Percentiles rank a stretch among this genome's conserved stretches.
phyloP scores from a whole-genome alignment of 1,284 basidiomycete species.

The Boletus holoroseus region DNA sequence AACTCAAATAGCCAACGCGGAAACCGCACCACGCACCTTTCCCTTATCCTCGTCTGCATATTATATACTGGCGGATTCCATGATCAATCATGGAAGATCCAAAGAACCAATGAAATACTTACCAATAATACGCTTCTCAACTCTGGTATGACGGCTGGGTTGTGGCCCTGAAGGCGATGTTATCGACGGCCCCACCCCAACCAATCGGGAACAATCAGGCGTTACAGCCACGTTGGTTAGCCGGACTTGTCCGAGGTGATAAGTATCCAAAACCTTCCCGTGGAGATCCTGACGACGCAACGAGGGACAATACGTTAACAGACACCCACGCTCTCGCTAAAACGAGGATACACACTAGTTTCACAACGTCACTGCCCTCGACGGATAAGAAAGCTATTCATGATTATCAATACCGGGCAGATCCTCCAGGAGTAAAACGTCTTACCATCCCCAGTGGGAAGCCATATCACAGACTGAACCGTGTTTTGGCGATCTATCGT shows the following conservation, averaged over 20 bases:
- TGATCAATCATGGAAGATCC: neutral
- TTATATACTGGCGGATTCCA: constrained; percentile 54
- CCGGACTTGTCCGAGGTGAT: constrained; percentile 60
- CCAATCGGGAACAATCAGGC: constrained; percentile 56
- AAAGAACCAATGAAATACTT: constrained; percentile 21
- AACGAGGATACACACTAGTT: constrained; percentile 36
- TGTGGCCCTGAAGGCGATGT: constrained; percentile 57
- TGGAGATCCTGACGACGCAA: constrained; percentile 42
- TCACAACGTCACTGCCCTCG: constrained; percentile 46
- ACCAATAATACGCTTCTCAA: constrained; percentile 75
- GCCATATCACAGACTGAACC: constrained; percentile 69
- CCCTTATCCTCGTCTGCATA: constrained; percentile 54
- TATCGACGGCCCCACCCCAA: constrained; percentile 67
- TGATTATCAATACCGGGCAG: constrained; percentile 13
- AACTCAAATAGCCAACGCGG: neutral
- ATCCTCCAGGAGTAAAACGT: constrained; percentile 10
- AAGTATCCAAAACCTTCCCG: constrained; percentile 55
- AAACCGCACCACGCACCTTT: constrained; percentile 48
- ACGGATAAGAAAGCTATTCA: constrained; percentile 52
- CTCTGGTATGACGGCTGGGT: constrained; percentile 62
- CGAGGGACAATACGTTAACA: constrained; percentile 16
- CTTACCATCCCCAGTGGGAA: constrained; percentile 59
- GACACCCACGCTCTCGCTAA: constrained; percentile 4
- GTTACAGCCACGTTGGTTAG: constrained; percentile 72
- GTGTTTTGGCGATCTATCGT: constrained; percentile 59